phyloP scores from a whole-genome alignment of 176 grass and related monocot genomes.

The sorghum (Sorghum bicolor) region DNA sequence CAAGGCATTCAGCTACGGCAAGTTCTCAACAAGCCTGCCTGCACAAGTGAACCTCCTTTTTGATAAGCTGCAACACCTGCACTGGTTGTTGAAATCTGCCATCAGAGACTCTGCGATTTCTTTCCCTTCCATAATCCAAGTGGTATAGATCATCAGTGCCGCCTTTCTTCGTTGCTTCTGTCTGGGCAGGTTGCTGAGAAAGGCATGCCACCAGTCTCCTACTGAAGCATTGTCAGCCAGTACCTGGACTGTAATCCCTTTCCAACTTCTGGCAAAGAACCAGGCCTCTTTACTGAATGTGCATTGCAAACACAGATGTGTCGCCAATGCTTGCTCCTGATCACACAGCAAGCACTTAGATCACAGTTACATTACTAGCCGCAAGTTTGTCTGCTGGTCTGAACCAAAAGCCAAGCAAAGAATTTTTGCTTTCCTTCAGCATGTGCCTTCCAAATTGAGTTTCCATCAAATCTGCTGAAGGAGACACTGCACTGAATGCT shows the following conservation, averaged over 20 bases:
- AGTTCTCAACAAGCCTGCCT: background rate
- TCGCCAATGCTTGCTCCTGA: background rate
- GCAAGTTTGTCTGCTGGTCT: background rate
- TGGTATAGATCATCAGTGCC: background rate
- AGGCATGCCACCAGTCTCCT: background rate
- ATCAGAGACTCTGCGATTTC: background rate
- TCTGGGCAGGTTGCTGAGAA: background rate
- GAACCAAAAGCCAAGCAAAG: too few species aligned
- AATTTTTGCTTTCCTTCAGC: background rate
- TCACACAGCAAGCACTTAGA: background rate
- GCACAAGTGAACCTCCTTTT: background rate
- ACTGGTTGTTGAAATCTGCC: background rate
- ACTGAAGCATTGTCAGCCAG: background rate
- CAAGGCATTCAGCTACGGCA: background rate
- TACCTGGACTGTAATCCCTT: background rate
- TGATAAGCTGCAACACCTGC: background rate
- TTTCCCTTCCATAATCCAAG: background rate
- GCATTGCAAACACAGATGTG: background rate
- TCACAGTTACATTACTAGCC: too few species aligned
- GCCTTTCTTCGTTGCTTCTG: background rate
- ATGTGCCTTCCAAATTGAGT: background rate
- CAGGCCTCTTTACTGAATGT: background rate
- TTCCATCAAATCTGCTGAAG: background rate
- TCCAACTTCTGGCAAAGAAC: background rate
- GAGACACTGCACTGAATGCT: background rate